Evolutionary conservation across 345 rosid species (phyloP), one percentile per base, ranked within the genome.

Genomic region (Salix exigua): DNA sequence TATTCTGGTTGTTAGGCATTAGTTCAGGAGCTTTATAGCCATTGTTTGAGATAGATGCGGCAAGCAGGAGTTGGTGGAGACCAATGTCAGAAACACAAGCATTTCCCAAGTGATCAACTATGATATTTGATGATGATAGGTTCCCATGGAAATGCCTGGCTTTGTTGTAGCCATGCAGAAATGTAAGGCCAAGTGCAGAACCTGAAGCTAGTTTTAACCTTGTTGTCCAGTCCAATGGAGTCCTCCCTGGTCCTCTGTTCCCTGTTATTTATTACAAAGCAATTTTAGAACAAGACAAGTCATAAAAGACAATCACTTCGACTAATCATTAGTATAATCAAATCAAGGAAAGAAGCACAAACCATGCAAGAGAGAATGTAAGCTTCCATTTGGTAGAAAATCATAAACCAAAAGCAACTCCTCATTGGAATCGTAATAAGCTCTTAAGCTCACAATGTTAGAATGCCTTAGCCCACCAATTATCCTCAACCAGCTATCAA

Each of bases 381-480:
- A 73, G 85, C 88, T 81, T 78, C 89, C 89, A 51, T 55, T 77
- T 5, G 75, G 78, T 1, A 77, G 70, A 71, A 64, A 85, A 69
- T 87, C 89, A 61, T 77, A 81, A 37, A 85, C 88, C 75, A 87
- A 61, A 44, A 87, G 85, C 82, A 81, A 60, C 73, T 85, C 86
- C 61, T 83, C 86, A 48, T 42, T 42, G 13, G 85, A 72, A 64
- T 85, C 74, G 53, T 51, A 78, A 58, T 64, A 87, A 13, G 86
- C 85, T 74, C 83, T 81, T 4, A 87, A 81, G 80, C 86, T 83
- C 73, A 77, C 89, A 23, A 85, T 68, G 21, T 83, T 83, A 40
- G 63, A 38, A 65, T 83, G 88, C 73, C 85, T 79, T 58, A 87
- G n/a, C 31, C 75, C 78, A 37, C 89, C 89, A 10, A 85, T 79